Evolutionary conservation across 148 eudicot species (phyloP).

Genomic region (Tetragonia tetragonoides): DNA sequence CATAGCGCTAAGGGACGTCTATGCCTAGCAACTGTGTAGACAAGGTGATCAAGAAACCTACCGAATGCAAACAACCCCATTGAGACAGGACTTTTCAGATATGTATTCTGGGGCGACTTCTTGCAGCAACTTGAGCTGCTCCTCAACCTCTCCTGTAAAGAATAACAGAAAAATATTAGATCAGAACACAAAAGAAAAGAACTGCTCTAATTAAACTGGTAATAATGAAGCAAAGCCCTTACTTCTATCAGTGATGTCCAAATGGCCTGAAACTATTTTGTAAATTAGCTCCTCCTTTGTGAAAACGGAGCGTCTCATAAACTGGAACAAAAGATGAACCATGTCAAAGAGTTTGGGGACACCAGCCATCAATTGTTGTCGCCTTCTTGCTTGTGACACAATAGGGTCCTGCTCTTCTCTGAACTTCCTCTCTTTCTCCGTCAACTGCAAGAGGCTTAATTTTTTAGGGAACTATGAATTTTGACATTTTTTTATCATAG

Average conservation of each 20-base stretch:
- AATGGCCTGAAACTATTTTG: conserved; percentile 45
- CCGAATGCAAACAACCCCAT: conserved; percentile 71
- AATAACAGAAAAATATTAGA: neutral
- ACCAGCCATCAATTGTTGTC: conserved; percentile 53
- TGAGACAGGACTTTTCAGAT: conserved; percentile 45
- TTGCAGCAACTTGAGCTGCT: conserved; percentile 61
- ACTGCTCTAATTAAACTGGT: too few species aligned
- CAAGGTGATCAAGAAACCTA: conserved; percentile 20
- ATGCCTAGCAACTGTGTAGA: too few species aligned
- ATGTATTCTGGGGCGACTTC: conserved; percentile 82
- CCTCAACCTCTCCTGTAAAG: conserved; percentile 28
- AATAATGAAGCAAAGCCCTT: conserved; percentile 21
- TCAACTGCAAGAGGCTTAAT: conserved; percentile 43
- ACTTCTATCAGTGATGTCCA: conserved; percentile 69
- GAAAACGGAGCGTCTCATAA: conserved; percentile 57
- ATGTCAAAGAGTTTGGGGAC: conserved; percentile 78
- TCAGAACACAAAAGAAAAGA: neutral
- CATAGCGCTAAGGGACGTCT: too few species aligned
- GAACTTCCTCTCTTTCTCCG: conserved; percentile 58
- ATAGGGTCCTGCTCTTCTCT: conserved; percentile 63
- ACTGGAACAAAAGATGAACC: conserved; percentile 62
- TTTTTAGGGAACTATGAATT: neutral
- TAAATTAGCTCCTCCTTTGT: conserved; percentile 80
- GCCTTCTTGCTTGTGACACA: conserved; percentile 60
- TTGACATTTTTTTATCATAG: neutral